Base-by-base conservation (phyloP, 2,329 filamentous ascomycete genomes). In the Periglandula ipomoeae region DNA sequence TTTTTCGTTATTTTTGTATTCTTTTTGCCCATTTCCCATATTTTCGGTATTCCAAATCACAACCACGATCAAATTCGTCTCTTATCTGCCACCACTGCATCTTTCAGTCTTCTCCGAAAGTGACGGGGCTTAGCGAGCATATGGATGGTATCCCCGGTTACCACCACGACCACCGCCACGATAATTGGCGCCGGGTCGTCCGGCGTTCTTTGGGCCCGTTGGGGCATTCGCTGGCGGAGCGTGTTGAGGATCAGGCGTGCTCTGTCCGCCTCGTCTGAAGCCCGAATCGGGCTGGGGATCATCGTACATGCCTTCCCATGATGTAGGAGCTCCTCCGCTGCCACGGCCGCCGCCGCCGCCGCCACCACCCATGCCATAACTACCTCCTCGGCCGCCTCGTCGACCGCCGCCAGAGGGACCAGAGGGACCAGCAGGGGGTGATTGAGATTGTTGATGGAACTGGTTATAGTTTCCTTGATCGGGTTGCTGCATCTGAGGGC, bases 231-330 rank as follows among this genome's bases (percentile, higher is more conserved):
- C 71, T 2, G 78, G 77, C 22, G 70, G 69, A 20, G 68, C 69
- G 52, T 79, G 75, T 22, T 66, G 61, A 1, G 74, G 68, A 40
- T 67, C 63, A 37, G 68, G 63, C 45, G 65, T 67, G 34, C 65
- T 69, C 50, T 66, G 67, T 56, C 67, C 68, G 61, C 69, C 57
- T 23, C 67, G 67, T 27, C 61, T 57, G 50, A 70, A 72, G 19
- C 59, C 56, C 49, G 83, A 78, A 58, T 84, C 83, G 5, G 88
- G 88, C 62, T 91, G 88, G 15, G 89, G 90, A 2, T 96, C 91
- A 63, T 97, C 91, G 65, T 96, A 97, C 89, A 95, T 95, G 60
- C 91, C 91, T 65, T 97, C 91, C 89, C 90, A 96, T 37, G 85
- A 90, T 22, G 87, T 88, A n/a, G 85, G 85, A 15, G 81, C 82